Evolutionary conservation across 2,329 filamentous ascomycete species (phyloP).

Genomic region (Arthroderma sp.): DNA sequence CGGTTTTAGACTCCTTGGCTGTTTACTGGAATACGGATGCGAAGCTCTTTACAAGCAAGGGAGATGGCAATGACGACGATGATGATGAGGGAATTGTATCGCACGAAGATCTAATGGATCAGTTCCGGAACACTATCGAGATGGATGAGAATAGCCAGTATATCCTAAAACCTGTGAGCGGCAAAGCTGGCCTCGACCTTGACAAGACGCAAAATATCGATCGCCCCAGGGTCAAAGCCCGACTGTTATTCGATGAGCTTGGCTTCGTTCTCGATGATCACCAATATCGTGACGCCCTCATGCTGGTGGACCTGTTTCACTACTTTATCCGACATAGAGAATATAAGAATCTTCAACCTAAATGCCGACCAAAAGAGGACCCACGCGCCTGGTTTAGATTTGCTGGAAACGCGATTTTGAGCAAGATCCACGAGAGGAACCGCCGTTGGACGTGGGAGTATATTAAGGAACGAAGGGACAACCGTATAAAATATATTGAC

Average conservation of each 20-base stretch:
- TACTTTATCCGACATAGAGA: slow-evolving; percentile 97
- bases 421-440: slow-evolving; percentile 91
- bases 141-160: slow-evolving; percentile 71
- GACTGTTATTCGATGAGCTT: slow-evolving; percentile 89
- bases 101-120: slow-evolving; percentile 64
- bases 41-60: slow-evolving; percentile 63
- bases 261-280: slow-evolving; percentile 95
- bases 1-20: slow-evolving; percentile 74
- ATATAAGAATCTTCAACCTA: slow-evolving; percentile 85
- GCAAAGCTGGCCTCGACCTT: slow-evolving; percentile 84
- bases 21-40: slow-evolving; percentile 98
- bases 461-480: slow-evolving; percentile 82
- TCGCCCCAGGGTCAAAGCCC: slow-evolving; percentile 76
- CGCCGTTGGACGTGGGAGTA: slow-evolving; percentile 91
- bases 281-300: slow-evolving; percentile 91
- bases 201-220: slow-evolving; percentile 78
- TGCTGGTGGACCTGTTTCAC: slow-evolving; percentile 97
- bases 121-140: slow-evolving; percentile 69
- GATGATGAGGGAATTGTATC: slow-evolving; percentile 45
- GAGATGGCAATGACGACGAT: slow-evolving; percentile 53
- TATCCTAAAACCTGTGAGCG: slow-evolving; percentile 89
- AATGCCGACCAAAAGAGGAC: slow-evolving; percentile 72
- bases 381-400: slow-evolving; percentile 87
- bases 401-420: slow-evolving; percentile 74
- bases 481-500: slow-evolving; percentile 76